phyloP scores from a whole-genome alignment of 257 asterid genomes.

The Solanum microdontum region DNA sequence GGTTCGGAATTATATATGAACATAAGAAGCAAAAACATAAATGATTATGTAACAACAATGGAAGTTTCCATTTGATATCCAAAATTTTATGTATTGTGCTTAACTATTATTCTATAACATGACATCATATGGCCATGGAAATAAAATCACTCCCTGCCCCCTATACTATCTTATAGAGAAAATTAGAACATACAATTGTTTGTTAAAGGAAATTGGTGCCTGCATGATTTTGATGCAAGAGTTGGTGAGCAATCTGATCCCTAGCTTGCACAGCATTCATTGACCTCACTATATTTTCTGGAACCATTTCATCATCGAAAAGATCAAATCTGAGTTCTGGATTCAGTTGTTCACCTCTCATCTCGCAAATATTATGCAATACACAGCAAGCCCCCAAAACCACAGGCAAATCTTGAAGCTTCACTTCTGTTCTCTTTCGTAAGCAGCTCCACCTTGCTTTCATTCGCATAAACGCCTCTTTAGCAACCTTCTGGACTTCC shows the following conservation, averaged over 20 bases:
- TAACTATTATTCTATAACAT: constrained; percentile 9
- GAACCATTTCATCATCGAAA: constrained; percentile 44
- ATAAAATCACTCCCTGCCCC: background rate
- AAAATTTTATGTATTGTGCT: background rate
- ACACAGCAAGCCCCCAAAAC: constrained; percentile 88
- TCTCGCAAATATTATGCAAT: constrained; percentile 77
- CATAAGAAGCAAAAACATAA: background rate
- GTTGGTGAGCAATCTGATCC: constrained; percentile 70
- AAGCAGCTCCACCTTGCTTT: constrained; percentile 80
- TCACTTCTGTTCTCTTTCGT: constrained; percentile 78
- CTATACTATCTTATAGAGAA: background rate
- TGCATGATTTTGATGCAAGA: constrained; percentile 51
- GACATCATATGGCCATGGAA: constrained; percentile 19
- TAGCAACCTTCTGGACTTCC: constrained; percentile 32
- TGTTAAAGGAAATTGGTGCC: constrained; percentile 35
- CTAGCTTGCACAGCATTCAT: constrained; percentile 32
- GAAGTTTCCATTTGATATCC: background rate
- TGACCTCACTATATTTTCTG: constrained; percentile 41
- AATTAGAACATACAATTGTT: background rate
- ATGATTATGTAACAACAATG: background rate
- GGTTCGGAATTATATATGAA: background rate
- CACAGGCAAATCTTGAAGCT: constrained; percentile 69
- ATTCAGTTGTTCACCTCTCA: constrained; percentile 37
- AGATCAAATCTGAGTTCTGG: constrained; percentile 46
- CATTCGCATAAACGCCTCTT: constrained; percentile 60